Evolutionary conservation across 345 rosid species (phyloP).

Genomic region (Eucalyptus rudis): DNA sequence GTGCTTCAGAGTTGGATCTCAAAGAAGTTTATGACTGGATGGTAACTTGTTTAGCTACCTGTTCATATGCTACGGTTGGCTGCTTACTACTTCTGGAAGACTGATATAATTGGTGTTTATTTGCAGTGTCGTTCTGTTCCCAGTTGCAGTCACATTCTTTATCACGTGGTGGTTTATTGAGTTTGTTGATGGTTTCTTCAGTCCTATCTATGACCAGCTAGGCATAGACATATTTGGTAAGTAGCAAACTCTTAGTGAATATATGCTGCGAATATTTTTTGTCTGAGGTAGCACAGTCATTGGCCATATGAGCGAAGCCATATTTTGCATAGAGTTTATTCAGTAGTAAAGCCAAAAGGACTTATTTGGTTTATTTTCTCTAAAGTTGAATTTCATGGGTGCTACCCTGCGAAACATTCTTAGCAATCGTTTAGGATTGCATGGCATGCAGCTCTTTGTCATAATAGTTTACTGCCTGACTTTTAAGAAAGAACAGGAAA

Average conservation of each 20-base stretch:
- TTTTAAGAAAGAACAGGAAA: not conserved
- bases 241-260: not conserved
- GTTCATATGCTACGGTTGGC: not conserved
- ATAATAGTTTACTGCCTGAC: not conserved
- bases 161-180: conserved; percentile 68
- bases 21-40: conserved; percentile 73
- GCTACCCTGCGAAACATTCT: not conserved
- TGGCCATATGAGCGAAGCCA: not conserved
- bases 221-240: conserved; percentile 59
- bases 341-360: not conserved
- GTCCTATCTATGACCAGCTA: conserved; percentile 51
- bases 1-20: conserved; percentile 66
- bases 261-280: not conserved
- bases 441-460: not conserved
- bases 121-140: conserved; percentile 69
- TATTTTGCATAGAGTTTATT: not conserved
- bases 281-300: not conserved
- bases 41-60: conserved; percentile 15
- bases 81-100: not conserved
- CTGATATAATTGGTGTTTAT: conserved; percentile 4
- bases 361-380: not conserved
- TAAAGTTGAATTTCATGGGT: not conserved
- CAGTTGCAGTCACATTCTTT: conserved; percentile 59
- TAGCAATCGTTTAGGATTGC: not conserved
- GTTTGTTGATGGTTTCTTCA: conserved; percentile 68